phyloP scores from a whole-genome alignment of 331 rosid species.

The Arachis monticola region DNA sequence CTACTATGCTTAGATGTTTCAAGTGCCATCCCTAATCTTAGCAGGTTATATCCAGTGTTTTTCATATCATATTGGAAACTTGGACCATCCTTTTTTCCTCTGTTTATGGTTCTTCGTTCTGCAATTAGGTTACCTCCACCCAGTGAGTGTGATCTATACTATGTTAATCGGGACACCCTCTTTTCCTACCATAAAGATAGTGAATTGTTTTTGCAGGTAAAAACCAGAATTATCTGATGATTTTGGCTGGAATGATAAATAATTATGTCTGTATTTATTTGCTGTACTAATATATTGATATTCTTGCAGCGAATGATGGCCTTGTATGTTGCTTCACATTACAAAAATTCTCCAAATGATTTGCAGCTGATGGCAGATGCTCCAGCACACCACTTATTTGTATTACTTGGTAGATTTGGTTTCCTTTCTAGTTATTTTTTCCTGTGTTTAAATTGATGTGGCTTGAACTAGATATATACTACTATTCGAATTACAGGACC shows the following conservation, averaged over 20 bases:
- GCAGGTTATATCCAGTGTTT: constrained; percentile 57
- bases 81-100: constrained; percentile 28
- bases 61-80: constrained; percentile 27
- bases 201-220: constrained; percentile 94
- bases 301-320: constrained; percentile 96
- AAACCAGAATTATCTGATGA: constrained; percentile 31
- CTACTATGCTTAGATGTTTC: constrained; percentile 90
- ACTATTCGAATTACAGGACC: constrained; percentile 67
- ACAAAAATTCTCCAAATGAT: constrained; percentile 98
- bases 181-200: constrained; percentile 92
- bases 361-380: constrained; percentile 97
- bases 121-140: constrained; percentile 80
- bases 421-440: constrained; percentile 31
- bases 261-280: constrained; percentile 26
- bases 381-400: constrained; percentile 97
- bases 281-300: constrained; percentile 37
- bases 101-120: constrained; percentile 27
- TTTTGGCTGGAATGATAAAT: constrained; percentile 29
- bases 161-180: constrained; percentile 95
- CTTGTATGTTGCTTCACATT: constrained; percentile 92
- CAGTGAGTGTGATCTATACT: constrained; percentile 84
- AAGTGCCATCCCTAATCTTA: constrained; percentile 70
- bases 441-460: constrained; percentile 8
- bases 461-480: constrained; percentile 32
- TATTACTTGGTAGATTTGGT: constrained; percentile 76